Evolutionary conservation across 768 basidiomycete genomes (phyloP), one percentile per base, ranked within the genome.

Genomic region (Suillus alpinus): DNA sequence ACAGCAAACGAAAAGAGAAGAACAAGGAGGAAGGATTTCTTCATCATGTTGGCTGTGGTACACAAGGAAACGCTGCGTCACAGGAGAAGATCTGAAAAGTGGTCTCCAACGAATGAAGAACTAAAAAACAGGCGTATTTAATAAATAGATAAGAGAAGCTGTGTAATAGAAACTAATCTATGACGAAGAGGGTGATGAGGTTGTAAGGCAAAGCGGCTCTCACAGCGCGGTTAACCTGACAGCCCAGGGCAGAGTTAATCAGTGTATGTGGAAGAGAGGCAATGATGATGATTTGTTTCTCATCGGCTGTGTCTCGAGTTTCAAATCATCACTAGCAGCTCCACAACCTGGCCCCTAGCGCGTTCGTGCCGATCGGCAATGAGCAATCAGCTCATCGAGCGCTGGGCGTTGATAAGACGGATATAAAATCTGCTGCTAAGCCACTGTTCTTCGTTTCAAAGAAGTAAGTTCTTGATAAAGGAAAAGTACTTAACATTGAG

Each of bases 11-110:
- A 31, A 43, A 56, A 55, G 9, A 63, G 18, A 44, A 63, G 26
- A 29, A 29, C 3, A 4, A 57, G 20, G 46, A 63, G 53, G 43
- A 63, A 23, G 23, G 32, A 56, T 51, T 56, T 56, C 61, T 56
- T 37, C 47, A 39, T 43, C 20, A 20, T 12, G 18, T 20, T 44
- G 26, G 37, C 31, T 3, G 26, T 57, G 40, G 36, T 20, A 40
- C n/a, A 40, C 32, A 59, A 34, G 29, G 51, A 31, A 34, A 40
- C 16, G 34, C 8, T 26, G 36, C 6, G 51, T 39, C 37, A 16
- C 23, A 36, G 23, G 18, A 20, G 23, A 55, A 23, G 16, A 26
- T 29, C 58, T 37, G 5, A 37, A 56, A 12, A 55, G 5, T 57
- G 16, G 20, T 37, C 23, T 34, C 26, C n/a, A 6, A 34, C 9